These are phyloP conservation scores for Cladophialophora psammophila DNA, from an alignment of 2,329 filamentous ascomycete genomes.

Conservation along the genomic window DNA sequence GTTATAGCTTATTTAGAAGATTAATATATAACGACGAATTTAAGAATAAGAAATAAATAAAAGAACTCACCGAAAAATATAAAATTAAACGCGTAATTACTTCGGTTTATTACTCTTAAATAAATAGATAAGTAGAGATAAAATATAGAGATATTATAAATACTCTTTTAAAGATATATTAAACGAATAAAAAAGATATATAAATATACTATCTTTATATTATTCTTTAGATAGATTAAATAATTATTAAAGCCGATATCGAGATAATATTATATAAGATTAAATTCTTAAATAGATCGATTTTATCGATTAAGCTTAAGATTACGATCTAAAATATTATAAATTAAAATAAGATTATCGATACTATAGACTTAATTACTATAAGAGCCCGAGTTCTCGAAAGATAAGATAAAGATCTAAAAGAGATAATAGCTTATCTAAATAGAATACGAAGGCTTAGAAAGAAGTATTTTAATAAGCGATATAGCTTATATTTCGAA, in stretches of 20 bases:
- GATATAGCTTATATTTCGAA: no score
- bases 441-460: no score
- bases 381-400: no score
- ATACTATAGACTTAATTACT: no score
- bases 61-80: no score
- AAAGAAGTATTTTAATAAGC: no score
- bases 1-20: not conserved
- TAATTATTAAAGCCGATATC: slow-evolving; percentile 1
- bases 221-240: not conserved
- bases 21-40: not conserved
- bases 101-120: no score
- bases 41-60: not conserved
- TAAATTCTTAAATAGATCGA: slow-evolving; percentile 1
- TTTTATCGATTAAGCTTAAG: not conserved
- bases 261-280: not conserved
- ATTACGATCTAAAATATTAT: slow-evolving; percentile 3
- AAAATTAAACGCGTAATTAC: no score
- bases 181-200: not conserved
- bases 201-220: slow-evolving; percentile 2
- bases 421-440: no score
- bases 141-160: slow-evolving; percentile 5
- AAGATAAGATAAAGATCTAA: no score
- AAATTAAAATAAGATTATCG: no score
- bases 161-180: slow-evolving; percentile 1
- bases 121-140: not conserved